Evolutionary conservation across 129 eudicot species (phyloP).

Genomic region (Scalesia atractyloides): DNA sequence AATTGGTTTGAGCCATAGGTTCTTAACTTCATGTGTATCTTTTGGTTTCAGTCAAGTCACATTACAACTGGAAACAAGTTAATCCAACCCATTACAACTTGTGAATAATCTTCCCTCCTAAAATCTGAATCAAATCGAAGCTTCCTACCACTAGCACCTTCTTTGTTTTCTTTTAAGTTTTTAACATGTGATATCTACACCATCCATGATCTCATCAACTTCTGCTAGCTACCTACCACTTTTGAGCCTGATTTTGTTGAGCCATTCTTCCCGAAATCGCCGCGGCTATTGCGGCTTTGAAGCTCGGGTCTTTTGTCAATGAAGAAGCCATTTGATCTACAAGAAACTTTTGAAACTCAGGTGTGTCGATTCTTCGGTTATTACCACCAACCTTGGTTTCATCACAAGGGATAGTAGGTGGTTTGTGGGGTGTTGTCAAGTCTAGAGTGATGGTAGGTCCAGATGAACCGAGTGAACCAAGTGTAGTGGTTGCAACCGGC

Average conservation of each 20-base stretch:
- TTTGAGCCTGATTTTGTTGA: constrained; percentile 56
- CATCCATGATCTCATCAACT: constrained; percentile 15
- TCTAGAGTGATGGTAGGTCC: constrained; percentile 64
- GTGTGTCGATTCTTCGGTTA: constrained; percentile 43
- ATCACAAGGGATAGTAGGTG: constrained; percentile 38
- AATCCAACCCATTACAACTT: constrained; percentile 11
- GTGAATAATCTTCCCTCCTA: constrained; percentile 26
- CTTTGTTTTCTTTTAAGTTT: not conserved
- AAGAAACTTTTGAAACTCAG: constrained; percentile 69
- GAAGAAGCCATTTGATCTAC: constrained; percentile 92
- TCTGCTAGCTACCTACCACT: constrained; percentile 36
- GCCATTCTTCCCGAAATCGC: constrained; percentile 88
- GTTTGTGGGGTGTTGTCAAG: constrained; percentile 51
- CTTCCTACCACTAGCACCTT: constrained; percentile 31
- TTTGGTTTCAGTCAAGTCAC: constrained; percentile 1
- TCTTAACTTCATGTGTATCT: not conserved
- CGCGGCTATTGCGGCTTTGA: constrained; percentile 86
- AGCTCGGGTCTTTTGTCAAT: constrained; percentile 84
- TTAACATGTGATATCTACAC: constrained; percentile 44
- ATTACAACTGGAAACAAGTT: constrained; percentile 23
- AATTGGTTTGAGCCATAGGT: constrained; percentile 17
- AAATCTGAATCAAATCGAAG: constrained; percentile 14
- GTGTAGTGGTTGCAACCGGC: constrained; percentile 32
- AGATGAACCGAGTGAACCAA: constrained; percentile 45
- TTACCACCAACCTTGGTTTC: constrained; percentile 19